phyloP scores from a whole-genome alignment of 2,329 filamentous ascomycete genomes.

The Monosporascus sp. region DNA sequence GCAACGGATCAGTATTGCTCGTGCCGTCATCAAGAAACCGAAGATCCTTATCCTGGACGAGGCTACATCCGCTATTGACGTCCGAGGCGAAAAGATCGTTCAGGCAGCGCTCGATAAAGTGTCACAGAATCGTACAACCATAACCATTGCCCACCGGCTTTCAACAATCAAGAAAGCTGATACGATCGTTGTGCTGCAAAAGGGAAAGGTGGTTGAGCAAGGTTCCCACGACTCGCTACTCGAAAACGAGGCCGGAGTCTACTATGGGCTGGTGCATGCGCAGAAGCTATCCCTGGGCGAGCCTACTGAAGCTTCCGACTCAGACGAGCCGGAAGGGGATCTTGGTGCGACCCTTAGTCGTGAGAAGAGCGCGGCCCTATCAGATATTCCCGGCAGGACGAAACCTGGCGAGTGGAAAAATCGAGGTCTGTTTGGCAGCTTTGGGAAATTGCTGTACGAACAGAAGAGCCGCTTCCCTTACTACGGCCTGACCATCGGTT shows the following conservation, averaged over 20 bases:
- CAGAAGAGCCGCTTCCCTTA: constrained; percentile 46
- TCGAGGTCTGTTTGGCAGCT: constrained; percentile 44
- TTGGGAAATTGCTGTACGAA: constrained; percentile 53
- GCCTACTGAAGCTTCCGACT: constrained; percentile 32
- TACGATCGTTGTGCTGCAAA: constrained; percentile 69
- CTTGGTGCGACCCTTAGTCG: constrained; percentile 33
- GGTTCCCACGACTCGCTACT: constrained; percentile 73
- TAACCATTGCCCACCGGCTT: constrained; percentile 69
- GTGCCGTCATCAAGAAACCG: constrained; percentile 67
- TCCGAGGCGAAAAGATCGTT: constrained; percentile 53
- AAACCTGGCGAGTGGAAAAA: constrained; percentile 27
- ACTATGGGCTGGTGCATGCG: constrained; percentile 61
- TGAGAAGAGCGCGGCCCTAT: constrained; percentile 41
- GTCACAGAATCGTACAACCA: constrained; percentile 60
- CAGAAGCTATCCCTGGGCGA: constrained; percentile 54
- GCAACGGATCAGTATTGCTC: constrained; percentile 75
- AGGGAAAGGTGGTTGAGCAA: constrained; percentile 66
- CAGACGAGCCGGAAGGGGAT: constrained; percentile 32
- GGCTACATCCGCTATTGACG: constrained; percentile 63
- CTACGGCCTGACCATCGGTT: constrained; percentile 45
- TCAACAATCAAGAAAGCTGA: constrained; percentile 75
- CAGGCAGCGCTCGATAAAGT: constrained; percentile 60
- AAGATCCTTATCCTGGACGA: constrained; percentile 72
- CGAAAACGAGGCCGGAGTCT: constrained; percentile 53
- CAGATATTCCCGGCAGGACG: constrained; percentile 21